phyloP scores from a whole-genome alignment of 148 eudicot species.

The Rhododendron williamsianum region DNA sequence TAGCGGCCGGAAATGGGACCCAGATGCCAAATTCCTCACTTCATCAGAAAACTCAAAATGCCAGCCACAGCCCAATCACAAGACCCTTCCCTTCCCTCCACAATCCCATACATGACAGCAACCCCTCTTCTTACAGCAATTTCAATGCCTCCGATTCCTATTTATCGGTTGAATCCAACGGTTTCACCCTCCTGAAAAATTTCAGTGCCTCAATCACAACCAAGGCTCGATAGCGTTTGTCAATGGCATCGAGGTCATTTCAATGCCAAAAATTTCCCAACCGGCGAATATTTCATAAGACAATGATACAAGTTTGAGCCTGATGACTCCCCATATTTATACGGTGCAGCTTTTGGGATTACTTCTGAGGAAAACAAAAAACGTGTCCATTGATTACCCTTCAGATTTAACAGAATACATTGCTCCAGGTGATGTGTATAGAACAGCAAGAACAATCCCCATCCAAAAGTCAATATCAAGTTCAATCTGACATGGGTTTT shows the following conservation, averaged over 20 bases:
- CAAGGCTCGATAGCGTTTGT: constrained; percentile 62
- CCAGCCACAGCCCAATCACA: constrained; percentile 38
- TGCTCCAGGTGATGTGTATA: constrained; percentile 62
- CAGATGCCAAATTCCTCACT: constrained; percentile 39
- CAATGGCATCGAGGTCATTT: constrained; percentile 69
- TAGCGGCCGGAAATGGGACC: constrained; percentile 56
- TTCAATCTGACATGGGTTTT: constrained; percentile 75
- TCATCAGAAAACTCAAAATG: constrained; percentile 23
- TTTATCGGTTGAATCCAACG: constrained; percentile 42
- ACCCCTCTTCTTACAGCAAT: constrained; percentile 49
- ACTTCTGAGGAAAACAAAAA: constrained; percentile 21
- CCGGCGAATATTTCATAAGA: constrained; percentile 25
- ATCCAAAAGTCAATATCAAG: constrained; percentile 36
- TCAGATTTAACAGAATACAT: constrained; percentile 19
- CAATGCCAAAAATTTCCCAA: constrained; percentile 38
- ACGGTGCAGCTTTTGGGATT: constrained; percentile 46
- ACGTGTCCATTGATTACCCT: constrained; percentile 21
- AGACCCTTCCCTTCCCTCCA: constrained; percentile 69
- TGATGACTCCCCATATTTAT: constrained; percentile 74
- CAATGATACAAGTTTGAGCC: constrained; percentile 57
- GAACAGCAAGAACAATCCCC: constrained; percentile 50
- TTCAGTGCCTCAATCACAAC: constrained; percentile 69
- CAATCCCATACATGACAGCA: constrained; percentile 66
- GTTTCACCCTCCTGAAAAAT: constrained; percentile 54
- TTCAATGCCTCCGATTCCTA: constrained; percentile 39